Conservation (phyloP, 805 yeast species). For the Priceomyces medius region DNA sequence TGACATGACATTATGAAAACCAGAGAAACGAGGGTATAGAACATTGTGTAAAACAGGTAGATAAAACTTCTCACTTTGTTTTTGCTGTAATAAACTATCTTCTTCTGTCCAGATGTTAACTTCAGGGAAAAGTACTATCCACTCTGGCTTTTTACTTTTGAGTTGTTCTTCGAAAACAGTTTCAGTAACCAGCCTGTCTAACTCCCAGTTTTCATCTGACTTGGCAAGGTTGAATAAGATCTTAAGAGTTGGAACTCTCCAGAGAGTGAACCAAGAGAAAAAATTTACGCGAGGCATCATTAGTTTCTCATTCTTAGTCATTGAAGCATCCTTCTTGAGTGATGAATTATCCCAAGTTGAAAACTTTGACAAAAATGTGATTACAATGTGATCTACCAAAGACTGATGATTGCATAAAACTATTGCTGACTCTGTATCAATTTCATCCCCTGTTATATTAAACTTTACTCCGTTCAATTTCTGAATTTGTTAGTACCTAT, state of each 20-base stretch:
- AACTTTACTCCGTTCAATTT: conserved; percentile 38
- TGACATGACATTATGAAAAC: conserved; percentile 50
- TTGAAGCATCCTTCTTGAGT: neutral
- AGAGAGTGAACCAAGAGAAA: conserved; percentile 67
- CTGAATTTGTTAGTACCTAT: conserved; percentile 15
- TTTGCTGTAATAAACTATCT: conserved; percentile 48
- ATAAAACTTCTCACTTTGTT: conserved; percentile 54
- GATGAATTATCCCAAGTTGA: conserved; percentile 15
- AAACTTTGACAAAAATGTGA: conserved; percentile 42
- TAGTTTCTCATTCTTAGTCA: conserved; percentile 10
- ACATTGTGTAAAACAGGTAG: conserved; percentile 61
- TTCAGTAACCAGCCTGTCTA: conserved; percentile 38
- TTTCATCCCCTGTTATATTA: conserved; percentile 41
- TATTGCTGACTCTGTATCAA: conserved; percentile 36
- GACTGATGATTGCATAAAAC: conserved; percentile 66
- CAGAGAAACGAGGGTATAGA: conserved; percentile 75
- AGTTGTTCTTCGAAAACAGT: conserved; percentile 35
- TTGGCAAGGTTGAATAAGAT: conserved; percentile 47
- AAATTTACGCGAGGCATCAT: conserved; percentile 50
- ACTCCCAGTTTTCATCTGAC: conserved; percentile 71
- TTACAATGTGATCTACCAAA: conserved; percentile 59
- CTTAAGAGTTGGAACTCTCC: conserved; percentile 58
- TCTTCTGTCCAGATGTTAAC: conserved; percentile 65
- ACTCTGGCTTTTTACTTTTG: conserved; percentile 43
- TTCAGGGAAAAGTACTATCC: conserved; percentile 83